A percentile compares a stretch with the other conserved stretches of the same genome.
Evolutionary conservation across 345 rosid species (phyloP).

Genomic region (Erodium maritimum): DNA sequence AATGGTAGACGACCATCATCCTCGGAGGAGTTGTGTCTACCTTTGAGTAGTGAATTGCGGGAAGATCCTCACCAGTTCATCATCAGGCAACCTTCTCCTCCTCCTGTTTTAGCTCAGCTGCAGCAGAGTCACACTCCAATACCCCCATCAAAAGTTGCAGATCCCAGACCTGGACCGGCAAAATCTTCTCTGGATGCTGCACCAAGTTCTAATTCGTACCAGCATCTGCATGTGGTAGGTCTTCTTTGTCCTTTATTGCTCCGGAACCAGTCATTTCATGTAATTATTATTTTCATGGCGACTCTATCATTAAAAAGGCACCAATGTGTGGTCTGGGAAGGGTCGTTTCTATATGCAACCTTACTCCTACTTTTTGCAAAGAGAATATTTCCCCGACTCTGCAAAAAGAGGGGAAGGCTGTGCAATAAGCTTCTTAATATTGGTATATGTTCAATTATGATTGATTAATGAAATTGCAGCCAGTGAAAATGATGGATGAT

Average conservation of each 20-base stretch:
- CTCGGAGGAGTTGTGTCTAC: constrained; percentile 32
- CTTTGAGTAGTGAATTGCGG: constrained; percentile 36
- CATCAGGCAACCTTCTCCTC: constrained; percentile 77
- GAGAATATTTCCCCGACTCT: not conserved
- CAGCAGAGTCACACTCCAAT: constrained; percentile 51
- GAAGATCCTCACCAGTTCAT: constrained; percentile 80
- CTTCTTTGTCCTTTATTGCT: constrained; percentile 3
- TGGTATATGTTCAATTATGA: not conserved
- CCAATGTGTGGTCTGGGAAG: not conserved
- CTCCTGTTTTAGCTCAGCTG: constrained; percentile 87
- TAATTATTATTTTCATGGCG: not conserved
- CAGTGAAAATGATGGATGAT: constrained; percentile 76
- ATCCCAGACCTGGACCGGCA: constrained; percentile 98
- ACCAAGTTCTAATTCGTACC: constrained; percentile 44
- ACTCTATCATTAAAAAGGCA: not conserved
- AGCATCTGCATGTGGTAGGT: constrained; percentile 82
- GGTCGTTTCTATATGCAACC: not conserved
- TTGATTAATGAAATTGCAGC: constrained; percentile 30
- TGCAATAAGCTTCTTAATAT: not conserved
- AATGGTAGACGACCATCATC: constrained; percentile 74
- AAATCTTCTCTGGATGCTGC: constrained; percentile 41
- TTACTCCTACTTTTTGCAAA: not conserved
- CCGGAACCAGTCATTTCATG: not conserved
- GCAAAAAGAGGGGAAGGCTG: not conserved
- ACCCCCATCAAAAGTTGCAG: constrained; percentile 89